Evolutionary conservation across 163 green algal genomes (phyloP), one percentile per base, ranked within the genome.

Genomic region (Coccomyxa subellipsoidea): DNA sequence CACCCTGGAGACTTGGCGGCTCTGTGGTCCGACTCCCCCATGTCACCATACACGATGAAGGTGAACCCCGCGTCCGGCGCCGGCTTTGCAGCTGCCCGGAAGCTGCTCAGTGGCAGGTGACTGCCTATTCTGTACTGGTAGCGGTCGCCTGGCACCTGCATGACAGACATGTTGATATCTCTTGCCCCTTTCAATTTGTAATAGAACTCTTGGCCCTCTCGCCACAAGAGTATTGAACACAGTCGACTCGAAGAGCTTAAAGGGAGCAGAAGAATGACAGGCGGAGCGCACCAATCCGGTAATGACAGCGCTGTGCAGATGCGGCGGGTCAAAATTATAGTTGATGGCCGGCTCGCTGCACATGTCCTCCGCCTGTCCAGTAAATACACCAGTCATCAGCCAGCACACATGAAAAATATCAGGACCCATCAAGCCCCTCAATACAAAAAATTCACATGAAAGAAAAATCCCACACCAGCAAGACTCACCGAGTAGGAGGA

Each of bases 11-110:
- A 87, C 81, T 92, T 92, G 69, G 84, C 85, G 7, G 36, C 32
- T 1, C 37, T 54, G 82, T 92, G 84, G 36, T 83, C 75, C 4
- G 77, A 77, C 66, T 90, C 86, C 1, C 88, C 88, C 88, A 90
- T 90, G 80, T 92, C 88, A 0, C 85, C 89, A 75, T 87, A 91
- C 29, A 85, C 84, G 0, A 90, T 35, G 78, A 92, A 91, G n/a
- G 38, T 69, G 71, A 90, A 81, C 73, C 69, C 29, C 9, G 40
- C 73, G 37, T 81, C 38, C n/a, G 83, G 88, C 29, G 73, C 82
- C 25, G 79, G 25, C 9, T 71, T 27, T 7, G 84, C 82, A 0
- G 86, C 36, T 7, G 87, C 86, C 0, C 39, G 78, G 80, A 90
- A 90, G 38, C 38, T 34, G n/a, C 54, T 31, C 21, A 78, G 27